These are phyloP conservation scores for Paxillus ammoniavirescens DNA, from an alignment of 768 basidiomycete species.

Conservation along the genomic window DNA sequence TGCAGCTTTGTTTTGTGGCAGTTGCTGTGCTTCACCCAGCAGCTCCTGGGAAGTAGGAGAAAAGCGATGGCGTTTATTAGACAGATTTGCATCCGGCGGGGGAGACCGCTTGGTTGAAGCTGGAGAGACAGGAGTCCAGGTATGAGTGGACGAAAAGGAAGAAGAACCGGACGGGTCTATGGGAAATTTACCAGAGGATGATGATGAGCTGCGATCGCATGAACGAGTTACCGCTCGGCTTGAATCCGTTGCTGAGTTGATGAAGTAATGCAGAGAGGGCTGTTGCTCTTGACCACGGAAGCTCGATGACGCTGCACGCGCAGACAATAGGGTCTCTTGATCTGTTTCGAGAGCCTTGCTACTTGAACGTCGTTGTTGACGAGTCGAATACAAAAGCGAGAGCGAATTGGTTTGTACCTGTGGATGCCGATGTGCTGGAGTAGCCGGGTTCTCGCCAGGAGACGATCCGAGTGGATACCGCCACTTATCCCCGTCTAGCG, in stretches of 20 bases:
- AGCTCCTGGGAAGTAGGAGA: slow-evolving; percentile 12
- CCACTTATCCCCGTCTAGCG: slow-evolving; percentile 53
- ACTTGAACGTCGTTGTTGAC: slow-evolving; percentile 12
- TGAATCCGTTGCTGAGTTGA: slow-evolving; percentile 8
- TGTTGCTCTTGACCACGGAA: slow-evolving; percentile 9
- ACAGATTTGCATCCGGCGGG: slow-evolving; percentile 18
- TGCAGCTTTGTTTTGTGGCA: slow-evolving; percentile 14
- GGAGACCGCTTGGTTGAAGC: slow-evolving; percentile 27
- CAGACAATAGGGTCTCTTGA: slow-evolving; percentile 1
- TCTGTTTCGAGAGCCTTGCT: slow-evolving; percentile 9
- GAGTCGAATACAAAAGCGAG: slow-evolving; percentile 16
- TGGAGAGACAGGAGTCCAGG: slow-evolving; percentile 1
- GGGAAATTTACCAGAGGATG: slow-evolving; percentile 28
- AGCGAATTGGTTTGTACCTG: slow-evolving; percentile 19
- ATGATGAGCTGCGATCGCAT: slow-evolving; percentile 22
- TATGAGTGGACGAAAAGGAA: slow-evolving; percentile 10
- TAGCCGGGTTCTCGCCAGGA: slow-evolving; percentile 5
- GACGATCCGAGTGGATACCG: slow-evolving; percentile 21
- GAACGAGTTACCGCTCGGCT: slow-evolving; percentile 7
- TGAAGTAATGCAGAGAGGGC: slow-evolving; percentile 17
- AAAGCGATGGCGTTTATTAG: slow-evolving; percentile 35
- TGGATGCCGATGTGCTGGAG: slow-evolving; percentile 12
- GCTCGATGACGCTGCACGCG: slow-evolving; percentile 3
- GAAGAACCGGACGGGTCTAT: slow-evolving; percentile 17
- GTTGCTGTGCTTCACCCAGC: slow-evolving; percentile 10